Base-by-base conservation (phyloP, 768 basidiomycete genomes). In the Chalciporus pseudorubinellus region DNA sequence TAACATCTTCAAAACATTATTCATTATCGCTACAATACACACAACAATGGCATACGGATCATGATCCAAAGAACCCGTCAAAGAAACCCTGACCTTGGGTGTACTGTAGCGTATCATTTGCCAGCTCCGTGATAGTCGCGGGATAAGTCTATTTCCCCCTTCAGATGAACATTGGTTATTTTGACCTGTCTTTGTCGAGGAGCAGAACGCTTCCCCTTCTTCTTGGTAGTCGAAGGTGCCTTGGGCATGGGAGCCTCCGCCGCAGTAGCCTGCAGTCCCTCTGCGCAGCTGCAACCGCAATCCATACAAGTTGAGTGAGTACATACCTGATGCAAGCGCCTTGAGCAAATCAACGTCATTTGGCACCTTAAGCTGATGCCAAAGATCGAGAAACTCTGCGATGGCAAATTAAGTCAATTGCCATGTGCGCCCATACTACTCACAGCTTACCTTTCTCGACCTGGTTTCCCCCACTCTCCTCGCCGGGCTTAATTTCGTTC, bases 161-260 rank as follows among this genome's bases (percentile, higher is more conserved):
- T 89, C 67, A 94, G 70, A 74, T 95, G 93, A 3, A 87, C 84
- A 61, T 95, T 97, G 34, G 92, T 95, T 59, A 95, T 84, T 60
- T 89, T 83, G 49, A 83, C 82, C 62, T 85, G 85, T 43, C 93
- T 80, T 63, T 89, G 85, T 16, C 84, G 75, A 43, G 82, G 81
- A 29, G 80, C 87, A 12, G 83, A 76, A 44, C 88, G 86, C 59
- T 87, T 88, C 59, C 89, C 89, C 61, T 88, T 89, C 70, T 92
- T 95, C 76, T 86, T 93, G 59, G 78, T 79, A 18, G 63, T 72
- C 13, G 77, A 71, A 1, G 81, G 78, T 6, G 76, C 78, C 62
- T 84, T 75, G 19, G 83, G 82, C 16, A 70, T 69, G 4, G 74
- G 74, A 0, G 79, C 64, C 64, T 89, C 83, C 26, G 87, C 80